Conservation (phyloP, 2,329 filamentous ascomycete genomes). For the Talaromyces sp. region DNA sequence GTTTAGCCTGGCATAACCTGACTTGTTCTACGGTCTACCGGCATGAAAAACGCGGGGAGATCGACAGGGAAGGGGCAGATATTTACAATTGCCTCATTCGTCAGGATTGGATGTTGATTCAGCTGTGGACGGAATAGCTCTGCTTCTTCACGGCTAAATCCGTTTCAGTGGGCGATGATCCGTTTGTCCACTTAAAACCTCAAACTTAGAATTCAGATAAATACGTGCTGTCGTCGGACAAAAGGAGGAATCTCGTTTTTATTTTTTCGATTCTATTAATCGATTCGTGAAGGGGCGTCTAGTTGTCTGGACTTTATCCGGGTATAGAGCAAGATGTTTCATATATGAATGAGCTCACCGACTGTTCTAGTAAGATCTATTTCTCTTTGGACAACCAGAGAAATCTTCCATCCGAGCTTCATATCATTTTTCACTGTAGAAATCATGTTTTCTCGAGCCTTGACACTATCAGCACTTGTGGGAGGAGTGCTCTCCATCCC, state of each 20-base stretch:
- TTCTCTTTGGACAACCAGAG: background rate
- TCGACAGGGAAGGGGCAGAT: background rate
- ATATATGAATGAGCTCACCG: conserved; percentile 5
- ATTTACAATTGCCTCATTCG: background rate
- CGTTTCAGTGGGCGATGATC: background rate
- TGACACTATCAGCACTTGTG: background rate
- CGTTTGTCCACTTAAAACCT: background rate
- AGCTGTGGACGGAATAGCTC: background rate
- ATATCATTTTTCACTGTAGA: background rate
- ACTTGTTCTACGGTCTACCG: background rate
- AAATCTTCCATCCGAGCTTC: background rate
- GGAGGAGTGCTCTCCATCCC: conserved; percentile 9
- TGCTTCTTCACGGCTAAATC: background rate
- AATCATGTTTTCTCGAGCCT: conserved; percentile 10
- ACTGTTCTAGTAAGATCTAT: background rate
- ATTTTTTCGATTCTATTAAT: background rate
- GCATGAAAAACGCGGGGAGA: conserved; percentile 8
- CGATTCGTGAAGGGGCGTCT: background rate
- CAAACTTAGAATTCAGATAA: background rate
- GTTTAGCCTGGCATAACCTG: conserved; percentile 4
- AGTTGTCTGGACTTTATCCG: conserved; percentile 1
- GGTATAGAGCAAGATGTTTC: background rate
- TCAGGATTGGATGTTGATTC: background rate
- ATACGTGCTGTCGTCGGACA: background rate
- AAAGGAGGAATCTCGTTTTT: background rate